Evolutionary conservation across 345 rosid species (phyloP), one percentile per base, ranked within the genome.

Genomic region (Citropsis articulata): DNA sequence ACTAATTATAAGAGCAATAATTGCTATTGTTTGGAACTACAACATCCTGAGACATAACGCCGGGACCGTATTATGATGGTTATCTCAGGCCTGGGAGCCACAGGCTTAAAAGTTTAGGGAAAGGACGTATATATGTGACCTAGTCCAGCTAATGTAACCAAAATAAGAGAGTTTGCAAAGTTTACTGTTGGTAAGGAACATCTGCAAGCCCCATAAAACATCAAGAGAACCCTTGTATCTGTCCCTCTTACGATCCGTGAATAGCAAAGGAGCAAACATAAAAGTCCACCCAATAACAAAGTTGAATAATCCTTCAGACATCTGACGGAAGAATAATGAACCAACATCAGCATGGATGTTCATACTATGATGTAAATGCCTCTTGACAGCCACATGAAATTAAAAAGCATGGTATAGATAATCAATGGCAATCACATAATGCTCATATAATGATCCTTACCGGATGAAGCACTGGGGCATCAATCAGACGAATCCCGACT

Each of bases 101-200:
- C 48, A 31, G 22, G 19, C 67, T 75, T 50, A 65, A 66, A 75
- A 75, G 59, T 67, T 4, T 18, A n/a, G 36, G 69, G 19, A 63
- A 62, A 63, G 42, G 76, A 19, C 14, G 35, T 22, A 35, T 14
- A 18, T 21, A 14, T 10, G 21, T 48, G 33, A 72, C 13, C 35
- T 22, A 6, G 50, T 50, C 66, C 71, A 33, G 57, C 18, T 33
- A 75, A 73, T 66, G 33, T 56, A 25, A 36, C 66, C 14, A n/a
- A 16, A 28, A 12, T 4, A 75, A 80, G 33, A 77, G 76, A 77
- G 78, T 69, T 65, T 50, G 63, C 27, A 73, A 76, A 85, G 56
- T 85, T 66, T 88, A 91, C 99, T 85, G 87, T 96, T 93, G 68
- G 98, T 93, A 61, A 96, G 97, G 90, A 96, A 96, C 99, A 96